Evolutionary conservation across 73 alveolate species (phyloP).

Genomic region (Breviolum minutum): DNA sequence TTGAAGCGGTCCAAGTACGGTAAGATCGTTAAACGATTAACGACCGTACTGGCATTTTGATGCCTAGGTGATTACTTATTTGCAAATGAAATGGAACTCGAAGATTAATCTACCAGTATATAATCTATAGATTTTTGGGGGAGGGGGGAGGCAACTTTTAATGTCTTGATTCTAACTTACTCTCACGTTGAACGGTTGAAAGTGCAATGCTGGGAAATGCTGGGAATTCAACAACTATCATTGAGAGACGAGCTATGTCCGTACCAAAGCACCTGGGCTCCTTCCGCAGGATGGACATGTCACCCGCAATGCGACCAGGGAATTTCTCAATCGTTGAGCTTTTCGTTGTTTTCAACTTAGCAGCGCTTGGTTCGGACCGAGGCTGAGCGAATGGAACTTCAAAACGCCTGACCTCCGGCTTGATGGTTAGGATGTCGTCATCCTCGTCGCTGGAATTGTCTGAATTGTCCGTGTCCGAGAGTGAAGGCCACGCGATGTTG

Average conservation of each 20-base stretch:
- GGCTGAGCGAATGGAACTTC: not conserved
- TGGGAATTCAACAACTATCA: no score
- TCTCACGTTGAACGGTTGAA: no score
- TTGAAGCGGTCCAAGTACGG: not conserved
- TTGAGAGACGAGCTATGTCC: not conserved
- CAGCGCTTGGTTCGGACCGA: not conserved
- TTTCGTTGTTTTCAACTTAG: not conserved
- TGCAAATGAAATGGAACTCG: not conserved
- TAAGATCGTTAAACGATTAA: not conserved
- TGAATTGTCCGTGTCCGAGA: not conserved
- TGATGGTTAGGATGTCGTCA: not conserved
- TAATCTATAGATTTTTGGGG: no score
- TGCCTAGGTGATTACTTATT: not conserved
- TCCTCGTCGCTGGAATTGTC: not conserved
- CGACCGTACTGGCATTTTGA: no score
- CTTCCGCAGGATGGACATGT: constrained; percentile 6
- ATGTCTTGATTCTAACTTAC: no score
- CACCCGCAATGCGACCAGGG: constrained; percentile 24
- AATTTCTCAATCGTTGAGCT: not conserved
- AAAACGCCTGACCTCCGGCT: constrained; percentile 68
- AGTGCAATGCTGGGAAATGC: no score
- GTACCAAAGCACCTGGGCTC: constrained; percentile 13
- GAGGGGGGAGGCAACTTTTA: no score
- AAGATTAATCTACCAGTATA: not conserved
- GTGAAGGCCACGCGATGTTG: not conserved